Evolutionary conservation across 345 rosid species (phyloP), one percentile per base, ranked within the genome.

Genomic region (Eucalyptus caleyi): DNA sequence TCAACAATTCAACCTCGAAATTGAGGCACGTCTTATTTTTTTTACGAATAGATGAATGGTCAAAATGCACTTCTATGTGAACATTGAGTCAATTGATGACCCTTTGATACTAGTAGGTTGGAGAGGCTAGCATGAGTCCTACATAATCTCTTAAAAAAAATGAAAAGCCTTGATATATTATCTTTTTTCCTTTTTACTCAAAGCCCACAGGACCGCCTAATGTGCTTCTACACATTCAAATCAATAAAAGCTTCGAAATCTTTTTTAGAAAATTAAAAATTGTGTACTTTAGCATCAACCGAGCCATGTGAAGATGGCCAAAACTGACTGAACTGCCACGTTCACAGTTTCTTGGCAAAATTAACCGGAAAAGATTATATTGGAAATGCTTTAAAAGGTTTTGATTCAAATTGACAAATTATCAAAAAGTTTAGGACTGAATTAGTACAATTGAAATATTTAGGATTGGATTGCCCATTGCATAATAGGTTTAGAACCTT

Each of bases 331-430:
- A 1, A 62, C 9, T 4, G 1, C 4, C 16, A 13, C 1, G 5
- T 27, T 14, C 14, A 30, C 1, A 3, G 0, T 0, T 27, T 60
- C 5, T 1, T 0, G 0, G 1, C 8, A 60, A 60, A 27, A 60
- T 60, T 62, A 62, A 2, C 1, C 0, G 8, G 1, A 62, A 62
- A 13, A 62, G 7, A 27, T 16, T 27, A 62, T 13, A 62, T 13
- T 62, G 8, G 4, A 30, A 27, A 12, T 3, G 7, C 69, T 62
- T 7, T 6, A 62, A 60, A 27, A 60, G 0, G 8, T 60, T 60
- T 3, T 26, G 0, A 2, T 12, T 27, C 30, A 2, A 60, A 60
- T 60, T 60, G 32, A 2, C 0, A 60, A 60, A 60, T 60, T 14
- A 60, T 27, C 9, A 60, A 12, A 60, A 60, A 0, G 0, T 60